Base-by-base conservation (phyloP, 2,329 filamentous ascomycete genomes). In the Talaromyces rugulosus region DNA sequence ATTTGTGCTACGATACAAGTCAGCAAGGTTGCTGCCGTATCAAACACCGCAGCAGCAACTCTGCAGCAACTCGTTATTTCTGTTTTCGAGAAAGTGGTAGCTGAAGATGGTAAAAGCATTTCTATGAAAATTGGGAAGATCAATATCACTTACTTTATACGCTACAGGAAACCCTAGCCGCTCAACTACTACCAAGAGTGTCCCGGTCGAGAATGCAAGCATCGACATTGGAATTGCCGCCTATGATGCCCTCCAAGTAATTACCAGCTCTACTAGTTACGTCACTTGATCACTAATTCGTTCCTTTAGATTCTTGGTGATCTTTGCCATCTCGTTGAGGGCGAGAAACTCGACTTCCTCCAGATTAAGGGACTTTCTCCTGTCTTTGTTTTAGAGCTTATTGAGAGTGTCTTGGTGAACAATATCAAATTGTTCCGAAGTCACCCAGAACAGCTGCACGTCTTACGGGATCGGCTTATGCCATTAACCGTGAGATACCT, bases 21-120 rank as follows among this genome's bases (percentile, higher is more conserved):
- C 61, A 95, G 90, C 75, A 98, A 97, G 78, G 96, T 93, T 78
- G 87, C 89, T 30, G 92, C 96, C 58, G 92, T 99, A 68, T 96
- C 94, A 72, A 96, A 96, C 69, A 98, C 96, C 1, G 95, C 95
- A 9, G 92, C 94, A 30, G 95, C 95, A n/a, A 98, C 95, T 2
- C 80, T 99, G 59, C 94, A 97, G 76, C 95, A 98, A 75, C 84
- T 99, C 14, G 88, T 98, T 7, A 91, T 95, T 34, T 89, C 91
- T 0, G 90, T 96, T 0, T 98, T 97, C 75, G 95, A 98, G 73
- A 95, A 96, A 74, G 92, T 97, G 1, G 85, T 88, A 0, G 80
- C 81, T 5, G 92, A 97, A 79, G 92, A 97, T 73, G 88, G 88
- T 89, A 77, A 74, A 85, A 82, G 12, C 18, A 12, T 44, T 36